Evolutionary conservation across 305 asterid genomes (phyloP), one percentile per base, ranked within the genome.

Genomic region (Plantago rigida): DNA sequence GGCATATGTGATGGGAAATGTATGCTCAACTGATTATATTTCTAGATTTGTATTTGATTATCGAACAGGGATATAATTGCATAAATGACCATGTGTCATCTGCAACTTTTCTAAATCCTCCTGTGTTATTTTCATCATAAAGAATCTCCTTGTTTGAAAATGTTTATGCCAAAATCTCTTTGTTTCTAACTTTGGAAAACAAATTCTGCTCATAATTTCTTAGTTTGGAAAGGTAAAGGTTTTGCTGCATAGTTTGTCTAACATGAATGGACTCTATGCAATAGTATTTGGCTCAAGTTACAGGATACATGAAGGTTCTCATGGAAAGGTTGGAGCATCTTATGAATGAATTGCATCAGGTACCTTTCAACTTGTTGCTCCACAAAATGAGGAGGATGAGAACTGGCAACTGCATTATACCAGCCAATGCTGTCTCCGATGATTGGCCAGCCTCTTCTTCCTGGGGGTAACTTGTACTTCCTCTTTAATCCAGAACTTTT

Each of bases 351-450:
- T 36, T 17, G 47, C 61, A 60, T 47, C 47, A 14, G 15, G 17
- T 73, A 86, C 93, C 88, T 78, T 73, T 67, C 51, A 58, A 81
- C 93, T 66, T 87, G 96, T 34, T 79, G 69, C 71, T 89, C 84
- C 51, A 87, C 97, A 47, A 84, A 89, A 44, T 68, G 46, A 2
- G 93, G 86, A 11, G 97, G 97, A 53, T 89, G 95, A 72, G 95
- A 80, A 68, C 97, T 79, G 11, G 94, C 87, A 48, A 78, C 94
- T 26, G 95, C 89, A 59, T 82, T 89, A 56, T 89, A 89, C 97
- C 96, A 87, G 55, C 74, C 78, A 69, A 89, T 72, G 78, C 91
- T 81, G 56, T 89, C 87, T 4, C 95, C 96, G 44, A 89, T 70
- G 9, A 83, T 49, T 39, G 89, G 94, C 90, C 89, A 89, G 22